These are phyloP conservation scores for Aspergillus costaricaensis DNA, from an alignment of 2,329 filamentous ascomycete genomes.

Conservation along the genomic window DNA sequence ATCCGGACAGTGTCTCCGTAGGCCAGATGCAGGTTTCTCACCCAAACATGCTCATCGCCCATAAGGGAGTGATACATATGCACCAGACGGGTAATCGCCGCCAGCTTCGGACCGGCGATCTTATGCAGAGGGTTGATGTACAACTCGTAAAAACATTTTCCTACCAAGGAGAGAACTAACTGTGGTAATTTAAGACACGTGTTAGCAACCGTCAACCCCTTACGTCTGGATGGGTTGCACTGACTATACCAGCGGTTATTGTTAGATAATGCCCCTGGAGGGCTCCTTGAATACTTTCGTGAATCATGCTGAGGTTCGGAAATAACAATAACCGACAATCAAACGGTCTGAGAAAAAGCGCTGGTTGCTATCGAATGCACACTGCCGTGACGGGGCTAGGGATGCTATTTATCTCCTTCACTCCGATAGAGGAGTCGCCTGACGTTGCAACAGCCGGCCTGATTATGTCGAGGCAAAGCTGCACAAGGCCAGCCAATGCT, in stretches of 20 bases:
- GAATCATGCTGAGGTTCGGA: not conserved
- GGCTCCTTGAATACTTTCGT: not conserved
- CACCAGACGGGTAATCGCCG: conserved; percentile 8
- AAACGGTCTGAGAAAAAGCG: not conserved
- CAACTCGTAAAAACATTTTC: conserved; percentile 12
- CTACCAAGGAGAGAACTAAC: not conserved
- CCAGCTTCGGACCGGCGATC: conserved; percentile 12
- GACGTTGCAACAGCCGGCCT: not conserved
- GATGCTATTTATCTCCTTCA: not conserved
- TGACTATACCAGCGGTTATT: not conserved
- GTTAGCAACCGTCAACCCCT: not conserved
- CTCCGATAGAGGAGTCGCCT: not conserved
- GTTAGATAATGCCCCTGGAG: not conserved
- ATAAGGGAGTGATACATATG: conserved; percentile 7
- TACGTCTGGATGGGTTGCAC: not conserved
- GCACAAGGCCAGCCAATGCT: not conserved
- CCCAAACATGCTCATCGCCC: conserved; percentile 12
- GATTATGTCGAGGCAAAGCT: not conserved
- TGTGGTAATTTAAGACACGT: not conserved
- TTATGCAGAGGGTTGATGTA: conserved; percentile 12
- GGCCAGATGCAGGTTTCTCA: conserved; percentile 25
- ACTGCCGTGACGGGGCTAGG: not conserved
- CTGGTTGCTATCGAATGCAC: not conserved
- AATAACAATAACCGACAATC: not conserved
- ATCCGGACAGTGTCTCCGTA: conserved; percentile 42